These are phyloP conservation scores for Dimocarpus longan DNA, from an alignment of 345 rosid genomes.

Conservation along the genomic window DNA sequence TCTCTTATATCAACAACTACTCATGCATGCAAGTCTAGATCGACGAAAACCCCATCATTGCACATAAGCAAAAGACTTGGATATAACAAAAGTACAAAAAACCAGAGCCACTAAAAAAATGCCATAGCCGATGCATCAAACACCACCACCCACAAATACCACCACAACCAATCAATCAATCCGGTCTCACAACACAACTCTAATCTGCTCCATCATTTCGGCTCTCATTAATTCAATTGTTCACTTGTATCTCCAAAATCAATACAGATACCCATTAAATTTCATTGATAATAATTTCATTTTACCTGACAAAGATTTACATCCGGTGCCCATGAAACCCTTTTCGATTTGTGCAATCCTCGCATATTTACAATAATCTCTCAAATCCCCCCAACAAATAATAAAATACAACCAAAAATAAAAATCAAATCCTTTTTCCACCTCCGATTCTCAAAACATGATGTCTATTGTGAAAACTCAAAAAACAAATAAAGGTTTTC, in stretches of 20 bases:
- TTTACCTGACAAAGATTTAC: constrained; percentile 98
- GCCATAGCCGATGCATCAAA: not conserved
- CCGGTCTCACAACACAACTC: not conserved
- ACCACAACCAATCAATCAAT: not conserved
- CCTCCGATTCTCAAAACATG: constrained; percentile 35
- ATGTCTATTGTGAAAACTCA: not conserved
- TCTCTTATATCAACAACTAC: not conserved
- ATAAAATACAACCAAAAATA: not conserved
- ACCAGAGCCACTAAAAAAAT: not conserved
- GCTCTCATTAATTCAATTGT: not conserved
- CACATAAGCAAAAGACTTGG: no score
- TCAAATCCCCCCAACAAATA: not conserved
- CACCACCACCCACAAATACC: not conserved
- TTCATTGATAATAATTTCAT: constrained; percentile 2
- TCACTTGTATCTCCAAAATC: not conserved
- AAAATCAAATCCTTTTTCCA: constrained; percentile 20
- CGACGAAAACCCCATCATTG: not conserved
- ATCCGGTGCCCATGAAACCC: constrained; percentile 92
- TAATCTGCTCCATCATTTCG: not conserved
- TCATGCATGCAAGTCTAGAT: not conserved
- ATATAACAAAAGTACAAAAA: not conserved
- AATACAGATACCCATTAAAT: constrained; percentile 9
- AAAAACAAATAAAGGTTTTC: constrained; percentile 10
- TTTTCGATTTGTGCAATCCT: constrained; percentile 78
- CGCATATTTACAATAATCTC: constrained; percentile 62